phyloP scores from a whole-genome alignment of 2,329 filamentous ascomycete species.

The Xylaria sp. region DNA sequence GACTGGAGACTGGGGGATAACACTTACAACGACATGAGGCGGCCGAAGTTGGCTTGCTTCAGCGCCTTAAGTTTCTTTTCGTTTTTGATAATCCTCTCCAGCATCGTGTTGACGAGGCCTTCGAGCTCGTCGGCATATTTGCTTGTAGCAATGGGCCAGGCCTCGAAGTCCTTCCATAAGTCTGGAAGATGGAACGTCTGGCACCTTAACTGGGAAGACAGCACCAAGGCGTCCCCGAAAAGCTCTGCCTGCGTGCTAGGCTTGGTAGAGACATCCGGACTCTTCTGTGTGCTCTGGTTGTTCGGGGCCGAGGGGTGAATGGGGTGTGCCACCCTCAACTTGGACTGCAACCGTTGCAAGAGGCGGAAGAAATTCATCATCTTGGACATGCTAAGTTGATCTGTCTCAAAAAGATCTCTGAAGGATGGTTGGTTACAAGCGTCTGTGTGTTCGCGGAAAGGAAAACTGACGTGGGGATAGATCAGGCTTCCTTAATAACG shows the following conservation, averaged over 20 bases:
- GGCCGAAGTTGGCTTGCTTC: constrained; percentile 38
- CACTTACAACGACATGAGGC: constrained; percentile 37
- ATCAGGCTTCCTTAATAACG: neutral
- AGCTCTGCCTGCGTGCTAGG: constrained; percentile 17
- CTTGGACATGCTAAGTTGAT: neutral
- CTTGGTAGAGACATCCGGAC: neutral
- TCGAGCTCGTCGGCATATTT: constrained; percentile 27
- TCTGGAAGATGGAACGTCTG: constrained; percentile 31
- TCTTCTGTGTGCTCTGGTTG: neutral
- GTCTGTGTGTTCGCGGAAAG: neutral
- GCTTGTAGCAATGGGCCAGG: constrained; percentile 31
- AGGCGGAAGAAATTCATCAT: neutral
- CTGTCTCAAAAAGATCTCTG: neutral
- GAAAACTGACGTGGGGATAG: neutral
- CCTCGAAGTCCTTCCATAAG: constrained; percentile 30
- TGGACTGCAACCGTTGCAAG: neutral
- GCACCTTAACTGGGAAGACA: constrained; percentile 29
- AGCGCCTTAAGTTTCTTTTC: constrained; percentile 35
- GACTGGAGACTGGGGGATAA: neutral
- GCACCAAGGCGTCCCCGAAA: constrained; percentile 23
- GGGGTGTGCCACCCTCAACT: constrained; percentile 14
- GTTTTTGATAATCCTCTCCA: constrained; percentile 35
- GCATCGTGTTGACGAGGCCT: constrained; percentile 25
- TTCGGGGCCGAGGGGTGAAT: too few species aligned
- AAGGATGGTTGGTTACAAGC: neutral